Evolutionary conservation across 108 stramenopile genomes (phyloP), one percentile per base, ranked within the genome.

Genomic region (Cyclotella baltica): DNA sequence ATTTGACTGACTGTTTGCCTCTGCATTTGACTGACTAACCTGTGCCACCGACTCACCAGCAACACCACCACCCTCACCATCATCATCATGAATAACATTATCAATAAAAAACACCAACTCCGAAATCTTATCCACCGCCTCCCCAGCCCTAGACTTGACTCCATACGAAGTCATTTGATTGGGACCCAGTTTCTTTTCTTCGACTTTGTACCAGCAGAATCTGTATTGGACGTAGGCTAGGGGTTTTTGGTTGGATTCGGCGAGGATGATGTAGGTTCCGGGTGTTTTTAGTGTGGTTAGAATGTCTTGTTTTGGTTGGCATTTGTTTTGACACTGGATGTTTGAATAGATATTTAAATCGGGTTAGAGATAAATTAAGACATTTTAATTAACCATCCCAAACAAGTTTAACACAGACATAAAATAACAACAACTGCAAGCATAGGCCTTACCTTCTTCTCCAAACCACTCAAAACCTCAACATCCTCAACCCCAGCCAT

Each of bases 91-190:
- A 37, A 78, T 84, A 30, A 90, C 38, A n/a, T 82, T 84, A 51
- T 88, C 69, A 29, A 90, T 75, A 30, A 86, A 66, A 75, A 90
- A 76, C 13, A 90, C 81, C 4, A 90, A 77, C 76, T 90, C 89
- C 0, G 87, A 81, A 38, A 85, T 62, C 48, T 76, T 83, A 27
- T 74, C 73, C 31, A 70, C 67, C 35, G 78, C 48, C n/a, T 59
- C 52, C 18, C 71, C 78, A 56, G 70, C 62, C 38, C 62, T 62
- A 62, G 62, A 62, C 43, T 61, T 72, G 23, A 62, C 50, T 8
- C 46, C 73, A 43, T 71, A 59, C 19, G 67, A 46, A 36, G 48
- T 67, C 36, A 40, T 58, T 35, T 61, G 36, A 35, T 36, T 67
- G 28, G 22, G 59, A 9, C 67, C 82, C 46, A 34, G 25, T 29